A percentile compares a stretch with the other conserved stretches of the same genome.
Conservation (phyloP, 495 filamentous ascomycete species). For the Bryoglossum gracile region DNA sequence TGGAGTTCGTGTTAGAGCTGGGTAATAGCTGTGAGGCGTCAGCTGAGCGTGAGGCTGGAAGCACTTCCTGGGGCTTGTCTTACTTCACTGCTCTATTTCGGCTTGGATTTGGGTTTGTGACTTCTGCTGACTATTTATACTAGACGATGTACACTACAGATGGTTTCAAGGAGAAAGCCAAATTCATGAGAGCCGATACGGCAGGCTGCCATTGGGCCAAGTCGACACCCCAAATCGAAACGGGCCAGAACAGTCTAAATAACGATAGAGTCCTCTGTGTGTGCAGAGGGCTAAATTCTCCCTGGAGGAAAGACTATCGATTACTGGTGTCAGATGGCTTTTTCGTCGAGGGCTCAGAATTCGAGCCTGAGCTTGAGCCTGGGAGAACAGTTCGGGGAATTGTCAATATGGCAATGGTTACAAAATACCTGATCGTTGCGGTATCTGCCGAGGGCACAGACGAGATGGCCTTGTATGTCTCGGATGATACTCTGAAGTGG, state of each 20-base stretch:
- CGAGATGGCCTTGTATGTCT: slow-evolving; percentile 80
- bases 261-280: slow-evolving; percentile 72
- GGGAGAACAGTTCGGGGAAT: slow-evolving; percentile 67
- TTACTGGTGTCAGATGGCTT: slow-evolving; percentile 74
- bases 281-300: slow-evolving; percentile 55
- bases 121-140: slow-evolving; percentile 13
- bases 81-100: no score
- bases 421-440: slow-evolving; percentile 78
- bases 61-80: no score
- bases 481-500: slow-evolving; percentile 76
- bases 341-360: slow-evolving; percentile 52
- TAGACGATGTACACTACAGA: slow-evolving; percentile 72
- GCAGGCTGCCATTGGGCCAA: slow-evolving; percentile 79
- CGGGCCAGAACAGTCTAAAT: slow-evolving; percentile 48
- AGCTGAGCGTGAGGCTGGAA: no score
- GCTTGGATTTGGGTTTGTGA: neutral
- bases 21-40: no score
- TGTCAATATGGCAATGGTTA: slow-evolving; percentile 68
- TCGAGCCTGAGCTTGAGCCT: slow-evolving; percentile 68
- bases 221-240: slow-evolving; percentile 63
- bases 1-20: no score
- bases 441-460: slow-evolving; percentile 69
- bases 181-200: slow-evolving; percentile 54
- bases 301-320: slow-evolving; percentile 56
- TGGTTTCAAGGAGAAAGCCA: slow-evolving; percentile 61